Evolutionary conservation across 2,329 filamentous ascomycete species (phyloP).

Genomic region (Ophiostoma sp.): DNA sequence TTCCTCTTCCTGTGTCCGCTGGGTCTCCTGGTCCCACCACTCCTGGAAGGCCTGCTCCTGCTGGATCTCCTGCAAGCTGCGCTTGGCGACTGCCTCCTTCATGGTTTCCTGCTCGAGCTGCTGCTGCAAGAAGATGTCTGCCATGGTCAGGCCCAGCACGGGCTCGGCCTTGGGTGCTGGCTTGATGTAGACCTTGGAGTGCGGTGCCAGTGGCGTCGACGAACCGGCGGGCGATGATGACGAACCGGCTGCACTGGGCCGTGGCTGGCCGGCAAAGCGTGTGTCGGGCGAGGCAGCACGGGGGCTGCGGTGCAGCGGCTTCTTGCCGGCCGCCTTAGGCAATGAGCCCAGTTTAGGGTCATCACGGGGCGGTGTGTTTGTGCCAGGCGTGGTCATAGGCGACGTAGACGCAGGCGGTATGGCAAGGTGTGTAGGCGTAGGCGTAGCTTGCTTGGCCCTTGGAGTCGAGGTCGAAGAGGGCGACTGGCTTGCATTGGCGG

Average conservation of each 20-base stretch:
- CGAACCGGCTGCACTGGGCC: conserved; percentile 35
- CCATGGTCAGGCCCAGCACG: conserved; percentile 68
- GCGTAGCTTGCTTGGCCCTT: conserved; percentile 1
- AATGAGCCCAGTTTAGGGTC: conserved; percentile 43
- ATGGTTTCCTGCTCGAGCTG: conserved; percentile 79
- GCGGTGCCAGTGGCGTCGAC: conserved; percentile 49
- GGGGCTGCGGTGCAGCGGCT: conserved; percentile 38
- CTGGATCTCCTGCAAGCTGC: conserved; percentile 91
- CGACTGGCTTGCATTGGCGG: conserved; percentile 31
- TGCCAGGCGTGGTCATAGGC: background rate
- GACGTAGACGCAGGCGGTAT: background rate
- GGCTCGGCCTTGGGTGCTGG: conserved; percentile 59
- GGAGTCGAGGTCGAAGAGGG: conserved; percentile 31
- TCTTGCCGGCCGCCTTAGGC: conserved; percentile 44
- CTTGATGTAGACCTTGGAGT: conserved; percentile 62
- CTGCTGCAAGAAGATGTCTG: conserved; percentile 87
- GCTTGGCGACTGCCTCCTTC: conserved; percentile 80
- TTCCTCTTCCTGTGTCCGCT: conserved; percentile 66
- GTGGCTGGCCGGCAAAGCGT: conserved; percentile 59
- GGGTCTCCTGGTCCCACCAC: conserved; percentile 90
- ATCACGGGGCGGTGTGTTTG: conserved; percentile 30
- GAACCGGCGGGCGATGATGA: conserved; percentile 23
- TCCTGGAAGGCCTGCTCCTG: conserved; percentile 95
- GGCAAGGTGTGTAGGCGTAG: conserved; percentile 17
- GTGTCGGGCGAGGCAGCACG: conserved; percentile 63